Conservation (phyloP, 2,329 filamentous ascomycete species). For the Mariannaea elegans region DNA sequence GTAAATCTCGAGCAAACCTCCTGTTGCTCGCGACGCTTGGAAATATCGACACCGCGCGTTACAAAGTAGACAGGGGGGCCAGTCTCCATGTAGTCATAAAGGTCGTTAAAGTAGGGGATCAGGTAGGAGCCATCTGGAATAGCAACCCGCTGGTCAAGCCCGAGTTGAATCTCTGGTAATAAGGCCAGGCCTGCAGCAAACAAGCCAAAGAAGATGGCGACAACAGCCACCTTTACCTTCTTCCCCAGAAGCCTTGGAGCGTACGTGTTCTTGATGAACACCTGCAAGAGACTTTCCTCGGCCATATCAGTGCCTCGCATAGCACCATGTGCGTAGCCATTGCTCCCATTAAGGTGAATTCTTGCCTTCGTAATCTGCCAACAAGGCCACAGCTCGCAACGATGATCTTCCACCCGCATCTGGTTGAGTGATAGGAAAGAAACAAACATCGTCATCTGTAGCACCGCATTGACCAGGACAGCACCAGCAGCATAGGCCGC, state of each 20-base stretch:
- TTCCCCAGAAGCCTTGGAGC: conserved; percentile 83
- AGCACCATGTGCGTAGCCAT: conserved; percentile 65
- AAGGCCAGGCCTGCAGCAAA: conserved; percentile 88
- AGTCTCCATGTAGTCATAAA: conserved; percentile 90
- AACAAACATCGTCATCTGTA: conserved; percentile 97
- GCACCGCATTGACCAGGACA: conserved; percentile 94
- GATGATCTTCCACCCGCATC: conserved; percentile 84
- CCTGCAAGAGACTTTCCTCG: conserved; percentile 84
- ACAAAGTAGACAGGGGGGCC: conserved; percentile 98
- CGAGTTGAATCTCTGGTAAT: conserved; percentile 84
- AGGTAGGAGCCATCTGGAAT: conserved; percentile 94
- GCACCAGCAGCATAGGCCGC: conserved; percentile 95
- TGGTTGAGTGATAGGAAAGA: conserved; percentile 93
- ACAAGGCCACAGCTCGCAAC: conserved; percentile 93
- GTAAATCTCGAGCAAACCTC: conserved; percentile 92
- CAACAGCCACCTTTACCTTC: conserved; percentile 78
- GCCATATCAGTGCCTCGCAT: conserved; percentile 74
- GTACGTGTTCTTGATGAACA: conserved; percentile 90
- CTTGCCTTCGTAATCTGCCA: conserved; percentile 80
- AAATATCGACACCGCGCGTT: conserved; percentile 81
- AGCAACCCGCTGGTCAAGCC: conserved; percentile 92
- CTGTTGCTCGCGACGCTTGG: conserved; percentile 78
- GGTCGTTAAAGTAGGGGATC: conserved; percentile 94
- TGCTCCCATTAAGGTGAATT: conserved; percentile 66
- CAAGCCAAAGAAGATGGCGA: conserved; percentile 85